Conservation (phyloP, 768 basidiomycete genomes). For the Sarcodon aspratus region DNA sequence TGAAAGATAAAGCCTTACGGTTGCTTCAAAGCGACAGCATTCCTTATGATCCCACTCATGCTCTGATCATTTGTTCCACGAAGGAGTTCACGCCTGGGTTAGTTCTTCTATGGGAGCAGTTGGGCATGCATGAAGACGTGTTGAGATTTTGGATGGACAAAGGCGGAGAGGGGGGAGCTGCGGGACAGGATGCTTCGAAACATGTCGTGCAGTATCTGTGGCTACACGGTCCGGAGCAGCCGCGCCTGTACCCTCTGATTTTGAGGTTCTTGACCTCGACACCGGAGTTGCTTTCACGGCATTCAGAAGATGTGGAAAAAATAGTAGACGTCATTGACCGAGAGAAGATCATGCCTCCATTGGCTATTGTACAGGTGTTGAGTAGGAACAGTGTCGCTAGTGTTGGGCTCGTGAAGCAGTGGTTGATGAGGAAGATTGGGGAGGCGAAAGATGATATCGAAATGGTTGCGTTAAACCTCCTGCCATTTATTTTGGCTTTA, state of each 20-base stretch:
- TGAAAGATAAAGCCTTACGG: constrained; percentile 59
- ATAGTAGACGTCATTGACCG: constrained; percentile 74
- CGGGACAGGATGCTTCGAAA: constrained; percentile 20
- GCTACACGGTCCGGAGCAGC: constrained; percentile 59
- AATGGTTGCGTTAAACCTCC: constrained; percentile 38
- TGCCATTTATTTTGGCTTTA: neutral
- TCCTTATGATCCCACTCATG: constrained; percentile 85
- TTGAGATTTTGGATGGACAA: constrained; percentile 87
- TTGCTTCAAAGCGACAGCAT: constrained; percentile 46
- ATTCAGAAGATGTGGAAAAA: constrained; percentile 56
- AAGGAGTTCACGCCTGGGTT: constrained; percentile 74
- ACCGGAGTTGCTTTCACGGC: constrained; percentile 57
- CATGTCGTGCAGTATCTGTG: constrained; percentile 67
- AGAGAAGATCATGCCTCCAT: constrained; percentile 73
- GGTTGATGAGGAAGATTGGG: constrained; percentile 73
- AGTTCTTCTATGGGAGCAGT: constrained; percentile 83
- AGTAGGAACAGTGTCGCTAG: constrained; percentile 85
- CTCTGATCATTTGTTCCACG: constrained; percentile 89
- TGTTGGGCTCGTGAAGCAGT: constrained; percentile 85
- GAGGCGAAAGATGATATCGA: constrained; percentile 68
- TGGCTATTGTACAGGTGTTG: constrained; percentile 84
- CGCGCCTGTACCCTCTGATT: constrained; percentile 77
- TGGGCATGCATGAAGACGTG: constrained; percentile 96
- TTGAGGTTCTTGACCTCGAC: constrained; percentile 84
- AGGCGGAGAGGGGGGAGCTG: constrained; percentile 27